Base-by-base conservation (phyloP, 1,139 yeast species). In the Scheffersomyces stambukii region DNA sequence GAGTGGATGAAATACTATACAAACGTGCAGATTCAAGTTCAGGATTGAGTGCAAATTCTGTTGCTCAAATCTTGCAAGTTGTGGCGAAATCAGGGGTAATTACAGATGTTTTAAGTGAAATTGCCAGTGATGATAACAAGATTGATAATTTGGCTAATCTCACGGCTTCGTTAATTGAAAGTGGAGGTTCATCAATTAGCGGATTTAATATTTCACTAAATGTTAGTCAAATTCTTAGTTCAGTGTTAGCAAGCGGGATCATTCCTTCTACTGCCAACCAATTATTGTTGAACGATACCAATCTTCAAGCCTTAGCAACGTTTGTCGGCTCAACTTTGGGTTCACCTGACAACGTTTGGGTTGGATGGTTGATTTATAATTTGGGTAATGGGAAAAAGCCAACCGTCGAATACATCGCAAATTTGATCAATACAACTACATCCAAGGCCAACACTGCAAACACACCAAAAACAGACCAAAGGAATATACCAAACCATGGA, bases 151-250 rank as follows among this genome's bases (percentile, higher is more conserved):
- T 59, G 10, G 52, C 54, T 8, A 43, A 50, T 28, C n/a, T 40
- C 8, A 36, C 51, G 6, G 13, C 33, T 12, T 23, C 23, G 8
- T 16, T 21, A 9, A 11, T 32, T 13, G 19, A 23, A 5, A 45
- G 64, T 20, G 56, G 58, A 23, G 74, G 75, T 42, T 59, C 60
- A 32, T 75, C 75, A 3, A 64, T 71, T 41, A 63, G 65, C 19
- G 66, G 46, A 2, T 27, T 52, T 7, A 48, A 54, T 25, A 43
- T 58, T 11, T 18, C 43, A 7, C 14, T 59, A 18, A 59, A 60
- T 38, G 20, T 37, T 14, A 35, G 52, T 13, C 38, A 45, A 4
- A 28, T 63, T 18, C 15, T 48, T 18, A 21, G 40, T 19, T 22
- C 37, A 5, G 52, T 57, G 5, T 13, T 37, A 22, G 30, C 30